A percentile compares a stretch with the other conserved stretches of the same genome.
Evolutionary conservation across 2,329 filamentous ascomycete species (phyloP).

Genomic region (Chrysoporthe deuterocubensis): DNA sequence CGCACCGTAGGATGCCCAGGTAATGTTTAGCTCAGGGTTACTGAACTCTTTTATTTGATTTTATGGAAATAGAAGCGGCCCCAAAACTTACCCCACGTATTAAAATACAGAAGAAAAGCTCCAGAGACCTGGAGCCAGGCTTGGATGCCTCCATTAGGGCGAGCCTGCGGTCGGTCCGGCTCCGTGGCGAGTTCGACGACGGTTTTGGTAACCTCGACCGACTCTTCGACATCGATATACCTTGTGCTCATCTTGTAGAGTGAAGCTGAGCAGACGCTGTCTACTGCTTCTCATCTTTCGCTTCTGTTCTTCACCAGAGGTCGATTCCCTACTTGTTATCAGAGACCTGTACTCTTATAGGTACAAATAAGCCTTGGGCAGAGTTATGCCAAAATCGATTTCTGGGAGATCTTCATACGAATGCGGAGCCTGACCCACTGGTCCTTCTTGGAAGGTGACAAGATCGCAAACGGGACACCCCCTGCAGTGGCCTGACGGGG

Average conservation of each 20-base stretch:
- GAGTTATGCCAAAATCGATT: neutral
- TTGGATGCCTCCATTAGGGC: slow-evolving; percentile 38
- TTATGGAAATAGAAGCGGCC: neutral
- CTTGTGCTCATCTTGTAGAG: neutral
- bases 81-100: slow-evolving; percentile 45
- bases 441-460: neutral
- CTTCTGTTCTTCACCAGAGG: neutral
- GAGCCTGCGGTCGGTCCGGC: neutral
- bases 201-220: neutral
- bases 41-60: neutral
- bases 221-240: neutral
- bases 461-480: neutral
- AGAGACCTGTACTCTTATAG: neutral
- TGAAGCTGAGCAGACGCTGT: neutral
- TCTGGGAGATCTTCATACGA: neutral
- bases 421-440: neutral
- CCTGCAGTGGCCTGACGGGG: neutral
- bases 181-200: neutral
- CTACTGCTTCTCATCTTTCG: neutral
- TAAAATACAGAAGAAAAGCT: slow-evolving; percentile 51
- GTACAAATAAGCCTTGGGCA: neutral
- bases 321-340: neutral
- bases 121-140: slow-evolving; percentile 52
- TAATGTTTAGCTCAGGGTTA: neutral
- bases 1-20: neutral